Evolutionary conservation across 2,329 filamentous ascomycete species (phyloP).

Genomic region (Alternaria postmessia): DNA sequence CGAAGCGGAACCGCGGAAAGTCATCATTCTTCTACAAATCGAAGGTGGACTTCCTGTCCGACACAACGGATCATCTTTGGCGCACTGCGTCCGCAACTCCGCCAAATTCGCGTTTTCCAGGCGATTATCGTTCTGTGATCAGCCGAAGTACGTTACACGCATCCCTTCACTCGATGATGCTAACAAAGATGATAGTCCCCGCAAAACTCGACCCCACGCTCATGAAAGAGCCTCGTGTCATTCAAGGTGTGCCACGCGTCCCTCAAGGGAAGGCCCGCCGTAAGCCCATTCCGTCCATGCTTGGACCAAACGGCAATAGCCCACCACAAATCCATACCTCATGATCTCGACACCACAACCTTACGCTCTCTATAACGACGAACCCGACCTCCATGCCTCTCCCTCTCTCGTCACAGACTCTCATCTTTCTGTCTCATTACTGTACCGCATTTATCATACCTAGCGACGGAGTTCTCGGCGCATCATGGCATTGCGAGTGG

Average conservation of each 20-base stretch:
- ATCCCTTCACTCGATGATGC: slow-evolving; percentile 16
- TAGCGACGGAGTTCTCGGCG: slow-evolving; percentile 45
- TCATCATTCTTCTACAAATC: slow-evolving; percentile 70
- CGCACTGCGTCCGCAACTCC: slow-evolving; percentile 68
- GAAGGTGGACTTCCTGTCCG: slow-evolving; percentile 68
- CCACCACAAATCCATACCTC: slow-evolving; percentile 37
- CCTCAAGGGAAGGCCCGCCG: slow-evolving; percentile 58
- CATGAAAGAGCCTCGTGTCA: slow-evolving; percentile 91
- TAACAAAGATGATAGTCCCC: slow-evolving; percentile 70
- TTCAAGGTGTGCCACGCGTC: slow-evolving; percentile 81
- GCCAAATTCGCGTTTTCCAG: slow-evolving; percentile 62
- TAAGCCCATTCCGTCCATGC: slow-evolving; percentile 58
- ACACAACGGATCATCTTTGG: slow-evolving; percentile 82
- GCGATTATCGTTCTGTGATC: slow-evolving; percentile 62
- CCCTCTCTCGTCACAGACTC: slow-evolving; percentile 15
- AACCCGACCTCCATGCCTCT: slow-evolving; percentile 27
- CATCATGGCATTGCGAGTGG: slow-evolving; percentile 15
- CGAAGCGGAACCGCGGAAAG: slow-evolving; percentile 75
- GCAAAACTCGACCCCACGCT: slow-evolving; percentile 83
- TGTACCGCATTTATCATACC: slow-evolving; percentile 40
- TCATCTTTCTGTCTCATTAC: slow-evolving; percentile 15
- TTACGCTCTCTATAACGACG: slow-evolving; percentile 26
- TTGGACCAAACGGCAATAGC: slow-evolving; percentile 41
- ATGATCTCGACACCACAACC: slow-evolving; percentile 25
- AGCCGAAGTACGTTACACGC: slow-evolving; percentile 55